Percentiles rank a stretch among this genome's conserved stretches.
These are phyloP conservation scores for Cardamine occulta DNA, from an alignment of 345 rosid genomes.

Conservation along the genomic window DNA sequence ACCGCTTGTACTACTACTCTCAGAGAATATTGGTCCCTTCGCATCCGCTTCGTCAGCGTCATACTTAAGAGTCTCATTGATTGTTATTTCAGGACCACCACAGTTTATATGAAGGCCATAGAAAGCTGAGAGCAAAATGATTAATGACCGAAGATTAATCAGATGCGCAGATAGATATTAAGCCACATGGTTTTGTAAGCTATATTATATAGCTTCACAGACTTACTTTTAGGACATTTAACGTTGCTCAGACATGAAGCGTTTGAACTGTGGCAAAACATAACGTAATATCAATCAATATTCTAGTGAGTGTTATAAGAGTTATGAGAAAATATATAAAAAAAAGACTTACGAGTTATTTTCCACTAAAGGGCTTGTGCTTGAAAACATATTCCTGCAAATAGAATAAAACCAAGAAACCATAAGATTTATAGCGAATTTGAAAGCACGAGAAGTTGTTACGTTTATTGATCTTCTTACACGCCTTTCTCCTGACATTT, in stretches of 20 bases:
- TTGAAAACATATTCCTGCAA: constrained; percentile 56
- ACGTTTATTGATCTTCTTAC: constrained; percentile 43
- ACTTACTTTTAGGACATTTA: constrained; percentile 39
- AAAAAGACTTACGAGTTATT: constrained; percentile 47
- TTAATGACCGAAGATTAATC: neutral
- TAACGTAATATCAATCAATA: constrained; percentile 14
- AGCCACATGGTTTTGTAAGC: neutral
- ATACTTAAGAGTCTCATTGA: constrained; percentile 45
- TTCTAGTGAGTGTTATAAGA: constrained; percentile 8
- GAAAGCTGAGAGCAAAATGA: constrained; percentile 45
- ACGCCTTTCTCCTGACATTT: constrained; percentile 41
- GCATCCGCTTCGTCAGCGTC: constrained; percentile 48
- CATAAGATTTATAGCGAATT: constrained; percentile 23
- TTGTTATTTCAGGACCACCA: constrained; percentile 53
- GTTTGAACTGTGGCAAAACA: constrained; percentile 28
- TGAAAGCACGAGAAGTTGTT: constrained; percentile 11
- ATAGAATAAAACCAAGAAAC: constrained; percentile 6
- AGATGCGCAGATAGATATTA: neutral
- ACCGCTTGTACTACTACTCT: constrained; percentile 24
- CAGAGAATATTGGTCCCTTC: constrained; percentile 1
- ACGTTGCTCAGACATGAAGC: constrained; percentile 23
- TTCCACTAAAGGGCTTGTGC: constrained; percentile 56
- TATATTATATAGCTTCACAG: constrained; percentile 12
- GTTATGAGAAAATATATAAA: neutral
- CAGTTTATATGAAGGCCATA: constrained; percentile 62